These are phyloP conservation scores for Nidularia pulvinata DNA, from an alignment of 768 basidiomycete genomes.

Conservation along the genomic window DNA sequence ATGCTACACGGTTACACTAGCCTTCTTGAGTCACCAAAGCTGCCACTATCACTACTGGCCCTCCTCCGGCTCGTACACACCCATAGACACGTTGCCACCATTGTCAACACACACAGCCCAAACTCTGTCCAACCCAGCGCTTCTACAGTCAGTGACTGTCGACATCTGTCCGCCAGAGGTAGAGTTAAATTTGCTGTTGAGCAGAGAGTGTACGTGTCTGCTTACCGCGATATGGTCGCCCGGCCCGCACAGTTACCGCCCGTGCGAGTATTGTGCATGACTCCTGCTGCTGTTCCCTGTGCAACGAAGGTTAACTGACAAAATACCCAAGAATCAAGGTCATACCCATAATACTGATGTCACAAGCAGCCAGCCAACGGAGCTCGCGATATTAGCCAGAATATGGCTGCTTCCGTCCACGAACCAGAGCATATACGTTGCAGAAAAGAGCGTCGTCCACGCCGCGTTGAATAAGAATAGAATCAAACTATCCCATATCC, in stretches of 20 bases:
- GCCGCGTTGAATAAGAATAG: conserved; percentile 63
- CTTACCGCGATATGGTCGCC: conserved; percentile 52
- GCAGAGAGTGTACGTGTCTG: conserved; percentile 15
- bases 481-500: conserved; percentile 37
- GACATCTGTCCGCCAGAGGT: conserved; percentile 62
- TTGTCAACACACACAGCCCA: conserved; percentile 53
- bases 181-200: conserved; percentile 1
- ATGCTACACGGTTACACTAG: conserved; percentile 1
- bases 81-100: conserved; percentile 52
- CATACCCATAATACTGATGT: conserved; percentile 71
- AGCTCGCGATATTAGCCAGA: conserved; percentile 78
- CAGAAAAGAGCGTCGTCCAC: conserved; percentile 76
- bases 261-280: conserved; percentile 63
- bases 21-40: conserved; percentile 9
- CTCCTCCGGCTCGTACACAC: conserved; percentile 13
- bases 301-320: no score
- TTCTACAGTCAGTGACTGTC: conserved; percentile 73
- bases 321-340: conserved; percentile 3
- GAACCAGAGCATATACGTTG: conserved; percentile 72
- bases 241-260: conserved; percentile 59
- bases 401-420: conserved; percentile 64
- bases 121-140: conserved; percentile 80
- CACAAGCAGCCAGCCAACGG: conserved; percentile 69
- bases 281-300: conserved; percentile 67
- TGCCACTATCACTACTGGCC: conserved; percentile 15